Conservation (phyloP, 2,329 filamentous ascomycete species). For the Alternaria solani region DNA sequence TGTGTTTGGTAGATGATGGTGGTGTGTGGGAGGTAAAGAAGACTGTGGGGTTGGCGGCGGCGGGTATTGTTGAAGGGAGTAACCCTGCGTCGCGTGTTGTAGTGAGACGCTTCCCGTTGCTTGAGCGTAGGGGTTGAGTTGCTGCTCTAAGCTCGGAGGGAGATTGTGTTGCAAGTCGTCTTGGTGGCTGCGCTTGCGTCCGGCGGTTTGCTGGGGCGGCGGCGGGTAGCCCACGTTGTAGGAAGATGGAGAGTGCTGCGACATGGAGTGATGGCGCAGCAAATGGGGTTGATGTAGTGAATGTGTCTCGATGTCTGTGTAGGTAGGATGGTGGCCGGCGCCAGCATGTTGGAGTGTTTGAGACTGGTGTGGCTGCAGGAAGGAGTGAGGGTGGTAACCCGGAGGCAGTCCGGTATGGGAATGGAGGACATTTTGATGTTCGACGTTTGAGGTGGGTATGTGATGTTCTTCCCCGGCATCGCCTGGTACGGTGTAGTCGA, state of each 20-base stretch:
- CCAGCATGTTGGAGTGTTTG: slow-evolving; percentile 51
- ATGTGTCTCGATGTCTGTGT: slow-evolving; percentile 52
- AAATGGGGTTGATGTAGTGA: slow-evolving; percentile 48
- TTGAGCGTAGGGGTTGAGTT: slow-evolving; percentile 50
- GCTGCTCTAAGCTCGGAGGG: slow-evolving; percentile 52
- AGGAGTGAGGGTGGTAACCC: slow-evolving; percentile 46
- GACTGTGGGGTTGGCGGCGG: slow-evolving; percentile 36
- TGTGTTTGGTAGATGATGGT: slow-evolving; percentile 82
- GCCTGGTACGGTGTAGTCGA: slow-evolving; percentile 57
- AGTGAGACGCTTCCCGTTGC: slow-evolving; percentile 50
- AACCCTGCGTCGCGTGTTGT: slow-evolving; percentile 50
- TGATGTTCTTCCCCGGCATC: slow-evolving; percentile 54
- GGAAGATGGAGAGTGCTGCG: slow-evolving; percentile 47
- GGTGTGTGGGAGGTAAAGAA: slow-evolving; percentile 61
- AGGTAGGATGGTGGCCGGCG: slow-evolving; percentile 46
- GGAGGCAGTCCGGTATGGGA: slow-evolving; percentile 47
- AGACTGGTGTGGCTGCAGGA: slow-evolving; percentile 49
- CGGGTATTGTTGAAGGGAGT: slow-evolving; percentile 48
- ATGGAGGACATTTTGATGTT: slow-evolving; percentile 52
- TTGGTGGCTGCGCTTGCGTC: slow-evolving; percentile 56
- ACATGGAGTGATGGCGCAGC: slow-evolving; percentile 48
- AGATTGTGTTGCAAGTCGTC: slow-evolving; percentile 50
- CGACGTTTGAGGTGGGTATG: slow-evolving; percentile 53
- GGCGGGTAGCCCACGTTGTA: slow-evolving; percentile 50
- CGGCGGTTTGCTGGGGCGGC: slow-evolving; percentile 35